A percentile compares a stretch with the other conserved stretches of the same genome.
Conservation (phyloP, 2,329 filamentous ascomycete genomes). For the Grosmannia clavigera region DNA sequence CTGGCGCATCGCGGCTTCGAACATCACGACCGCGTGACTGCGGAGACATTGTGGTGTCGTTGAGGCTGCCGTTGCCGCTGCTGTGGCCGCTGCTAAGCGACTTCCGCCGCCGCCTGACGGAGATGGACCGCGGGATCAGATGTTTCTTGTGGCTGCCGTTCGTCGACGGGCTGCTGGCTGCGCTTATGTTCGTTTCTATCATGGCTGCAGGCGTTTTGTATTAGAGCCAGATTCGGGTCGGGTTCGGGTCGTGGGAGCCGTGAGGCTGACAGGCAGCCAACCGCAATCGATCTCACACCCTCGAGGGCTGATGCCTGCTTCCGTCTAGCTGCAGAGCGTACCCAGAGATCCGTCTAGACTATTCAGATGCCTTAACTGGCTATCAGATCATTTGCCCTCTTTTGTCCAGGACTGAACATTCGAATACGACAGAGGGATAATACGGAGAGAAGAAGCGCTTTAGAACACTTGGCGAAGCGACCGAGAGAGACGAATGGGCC, state of each 20-base stretch:
- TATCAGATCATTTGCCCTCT: no score
- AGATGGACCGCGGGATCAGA: constrained; percentile 39
- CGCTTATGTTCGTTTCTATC: background rate
- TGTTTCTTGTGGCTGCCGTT: constrained; percentile 29
- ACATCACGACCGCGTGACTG: constrained; percentile 18
- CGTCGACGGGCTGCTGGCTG: background rate
- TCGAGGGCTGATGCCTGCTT: background rate
- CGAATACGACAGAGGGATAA: no score
- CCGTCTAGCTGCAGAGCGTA: background rate
- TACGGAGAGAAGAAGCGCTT: no score
- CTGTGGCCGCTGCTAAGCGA: constrained; percentile 19
- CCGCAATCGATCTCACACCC: background rate
- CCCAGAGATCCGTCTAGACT: no score
- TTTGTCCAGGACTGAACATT: no score
- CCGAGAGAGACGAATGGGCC: background rate
- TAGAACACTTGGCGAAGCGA: no score
- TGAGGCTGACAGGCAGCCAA: background rate
- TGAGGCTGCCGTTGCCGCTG: background rate
- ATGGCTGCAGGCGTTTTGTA: constrained; percentile 11
- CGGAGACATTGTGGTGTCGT: constrained; percentile 13
- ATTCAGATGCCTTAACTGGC: no score
- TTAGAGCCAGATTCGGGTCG: background rate
- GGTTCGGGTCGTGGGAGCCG: background rate
- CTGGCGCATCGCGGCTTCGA: constrained; percentile 22
- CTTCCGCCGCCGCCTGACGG: constrained; percentile 34